Evolutionary conservation across 805 yeast genomes (phyloP).

Genomic region (Candida succiphila): DNA sequence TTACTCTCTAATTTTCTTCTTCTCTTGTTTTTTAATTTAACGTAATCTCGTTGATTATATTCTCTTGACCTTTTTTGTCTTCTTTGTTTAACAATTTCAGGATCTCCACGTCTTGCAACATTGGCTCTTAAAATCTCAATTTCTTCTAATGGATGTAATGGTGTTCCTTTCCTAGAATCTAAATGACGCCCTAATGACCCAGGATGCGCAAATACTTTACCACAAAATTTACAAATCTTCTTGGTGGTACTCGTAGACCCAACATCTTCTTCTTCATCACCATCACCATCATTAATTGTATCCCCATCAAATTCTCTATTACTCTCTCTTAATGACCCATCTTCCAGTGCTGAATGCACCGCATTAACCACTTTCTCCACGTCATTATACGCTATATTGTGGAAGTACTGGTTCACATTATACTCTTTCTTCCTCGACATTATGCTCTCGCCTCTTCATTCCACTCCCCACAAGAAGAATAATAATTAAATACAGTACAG

Average conservation of each 20-base stretch:
- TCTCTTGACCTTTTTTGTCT: slow-evolving; percentile 29
- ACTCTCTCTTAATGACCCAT: background rate
- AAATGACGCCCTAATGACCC: slow-evolving; percentile 54
- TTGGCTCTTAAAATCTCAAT: slow-evolving; percentile 35
- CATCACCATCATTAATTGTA: background rate
- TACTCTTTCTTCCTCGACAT: too few species aligned
- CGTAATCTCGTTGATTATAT: slow-evolving; percentile 38
- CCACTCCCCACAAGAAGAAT: too few species aligned
- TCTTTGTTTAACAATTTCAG: slow-evolving; percentile 28
- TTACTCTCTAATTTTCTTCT: slow-evolving; percentile 36
- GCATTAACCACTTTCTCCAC: slow-evolving; percentile 3
- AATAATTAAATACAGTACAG: too few species aligned
- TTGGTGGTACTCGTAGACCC: slow-evolving; percentile 7
- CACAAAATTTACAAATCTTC: slow-evolving; percentile 41
- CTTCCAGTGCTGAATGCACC: slow-evolving; percentile 1
- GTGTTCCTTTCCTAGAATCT: slow-evolving; percentile 44
- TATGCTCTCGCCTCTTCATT: too few species aligned
- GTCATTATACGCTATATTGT: slow-evolving; percentile 1
- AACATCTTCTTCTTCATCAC: background rate
- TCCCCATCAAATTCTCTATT: background rate
- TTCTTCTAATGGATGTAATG: slow-evolving; percentile 37
- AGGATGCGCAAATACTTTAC: slow-evolving; percentile 41
- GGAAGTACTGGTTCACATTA: slow-evolving; percentile 2
- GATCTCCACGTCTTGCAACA: slow-evolving; percentile 43
- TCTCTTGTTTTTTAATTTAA: slow-evolving; percentile 32